Conservation (phyloP, 495 filamentous ascomycete genomes). For the Stereocaulon alpinum region DNA sequence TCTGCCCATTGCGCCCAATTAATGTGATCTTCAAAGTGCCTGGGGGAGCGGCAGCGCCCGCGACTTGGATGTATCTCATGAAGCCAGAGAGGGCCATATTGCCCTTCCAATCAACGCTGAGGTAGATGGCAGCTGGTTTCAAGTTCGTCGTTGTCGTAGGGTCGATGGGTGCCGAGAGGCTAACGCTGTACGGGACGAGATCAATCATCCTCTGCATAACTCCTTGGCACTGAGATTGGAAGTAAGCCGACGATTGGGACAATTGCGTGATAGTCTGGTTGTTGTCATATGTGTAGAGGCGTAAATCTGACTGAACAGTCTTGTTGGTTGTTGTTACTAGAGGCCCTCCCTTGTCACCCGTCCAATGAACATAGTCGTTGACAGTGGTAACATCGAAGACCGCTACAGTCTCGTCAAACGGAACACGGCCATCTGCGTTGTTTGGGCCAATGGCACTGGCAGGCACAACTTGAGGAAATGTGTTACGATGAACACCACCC, state of each 20-base stretch:
- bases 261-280: slow-evolving; percentile 46
- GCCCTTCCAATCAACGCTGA: slow-evolving; percentile 17
- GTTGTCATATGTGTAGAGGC: slow-evolving; percentile 45
- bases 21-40: slow-evolving; percentile 14
- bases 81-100: slow-evolving; percentile 18
- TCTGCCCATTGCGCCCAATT: slow-evolving; percentile 10
- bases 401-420: slow-evolving; percentile 35
- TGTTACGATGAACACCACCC: slow-evolving; percentile 46
- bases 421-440: slow-evolving; percentile 29
- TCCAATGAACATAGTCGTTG: slow-evolving; percentile 46
- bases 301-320: slow-evolving; percentile 43
- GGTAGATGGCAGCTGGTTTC: slow-evolving; percentile 13
- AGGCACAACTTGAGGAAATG: slow-evolving; percentile 46
- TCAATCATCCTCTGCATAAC: slow-evolving; percentile 53
- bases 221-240: slow-evolving; percentile 39
- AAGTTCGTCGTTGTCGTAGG: slow-evolving; percentile 27
- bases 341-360: slow-evolving; percentile 26
- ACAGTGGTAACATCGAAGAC: slow-evolving; percentile 46
- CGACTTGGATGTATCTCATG: slow-evolving; percentile 18
- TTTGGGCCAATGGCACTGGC: slow-evolving; percentile 33
- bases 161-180: slow-evolving; percentile 40
- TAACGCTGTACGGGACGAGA: slow-evolving; percentile 41
- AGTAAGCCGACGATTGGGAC: slow-evolving; percentile 27
- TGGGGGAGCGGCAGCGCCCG: slow-evolving; percentile 16
- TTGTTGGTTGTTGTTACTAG: slow-evolving; percentile 35